Base-by-base conservation (phyloP, 116 monocot species). In the Dioscorea cayenensis region DNA sequence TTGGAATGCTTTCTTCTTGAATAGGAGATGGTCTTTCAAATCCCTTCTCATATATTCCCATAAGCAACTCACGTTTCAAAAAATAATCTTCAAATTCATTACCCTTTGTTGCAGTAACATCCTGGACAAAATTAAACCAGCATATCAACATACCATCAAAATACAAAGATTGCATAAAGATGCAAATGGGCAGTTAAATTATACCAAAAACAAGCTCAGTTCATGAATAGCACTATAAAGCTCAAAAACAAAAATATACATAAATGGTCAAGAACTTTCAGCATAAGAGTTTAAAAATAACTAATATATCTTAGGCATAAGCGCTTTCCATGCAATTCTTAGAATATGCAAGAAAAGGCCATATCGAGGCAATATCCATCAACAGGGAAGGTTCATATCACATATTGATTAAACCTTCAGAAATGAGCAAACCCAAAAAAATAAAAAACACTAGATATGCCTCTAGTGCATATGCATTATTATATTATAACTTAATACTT, bases 61-160 rank as follows among this genome's bases (percentile, higher is more conserved):
- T 96, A 27, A 96, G 86, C 11, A 96, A 81, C 63, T 96, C 96
- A 22, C 92, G 78, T 75, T 96, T 92, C 75, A 92, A 67, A 88
- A 96, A 96, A 69, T 96, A 96, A 66, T 96, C 96, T 79, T 96
- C 96, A 83, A 96, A 96, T 74, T 96, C 96, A 79, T 96, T 96
- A 50, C 96, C 96, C 74, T 96, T 96, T 4, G 96, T 96, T 75
- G 96, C 92, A 79, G 96, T 96, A 21, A 96, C 96, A 86, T 96
- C 96, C 96, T 96, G 72, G 17, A 75, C 28, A 20, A 55, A 2
- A 55, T 5, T 55, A 19, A 55, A 55, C 2, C 55, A 55, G 55
- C 16, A 18, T n/a, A 55, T 16, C n/a, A 12, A 18, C 55, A 55
- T 14, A 12, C 7, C 43, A 43, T 55, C 55, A 55, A 55, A 32